Evolutionary conservation across 1,284 basidiomycete genomes (phyloP), one percentile per base, ranked within the genome.

Genomic region (Fomitopsis pinicola): DNA sequence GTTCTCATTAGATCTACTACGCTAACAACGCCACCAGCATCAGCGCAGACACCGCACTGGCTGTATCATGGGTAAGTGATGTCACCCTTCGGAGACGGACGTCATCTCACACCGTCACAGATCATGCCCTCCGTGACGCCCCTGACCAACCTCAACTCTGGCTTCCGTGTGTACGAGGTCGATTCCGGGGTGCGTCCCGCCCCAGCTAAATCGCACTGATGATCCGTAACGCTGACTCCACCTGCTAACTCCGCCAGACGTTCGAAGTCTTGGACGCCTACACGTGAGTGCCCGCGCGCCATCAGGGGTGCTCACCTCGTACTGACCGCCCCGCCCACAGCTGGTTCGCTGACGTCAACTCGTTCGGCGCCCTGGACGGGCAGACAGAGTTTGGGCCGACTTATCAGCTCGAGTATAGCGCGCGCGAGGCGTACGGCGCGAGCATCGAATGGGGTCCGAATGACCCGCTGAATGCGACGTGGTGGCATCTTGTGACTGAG

Each of bases 401-500:
- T 1, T 94, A 81, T 68, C 71, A 76, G 40, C 85, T 86, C 65
- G 89, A 92, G 72, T 93, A 94, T 72, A 87, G 78, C 65, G 87
- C 90, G 8, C 83, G 92, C 40, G 77, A 82, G 48, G 78, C 87
- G 0, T 94, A 92, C 62, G 89, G 88, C 35, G 71, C 71, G 53
- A 84, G 76, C 64, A 84, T 92, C 57, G 76, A 76, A 19, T 94
- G 92, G 92, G 80, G 82, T 6, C 69, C 73, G 5, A 78, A 79
- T 55, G 89, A 90, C 63, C 91, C 91, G 0, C 73, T 94, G 60
- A 94, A 94, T 67, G 89, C 88, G 17, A 92, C 91, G 5, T 94
- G 89, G 85, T 94, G 91, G 90, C 89, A 92, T 67, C 80, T 75
- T 30, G 84, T 93, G 45, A 93, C 92, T 3, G 89, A 93, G 76